phyloP scores from a whole-genome alignment of 2,329 filamentous ascomycete genomes.

The Venturia nashicola region DNA sequence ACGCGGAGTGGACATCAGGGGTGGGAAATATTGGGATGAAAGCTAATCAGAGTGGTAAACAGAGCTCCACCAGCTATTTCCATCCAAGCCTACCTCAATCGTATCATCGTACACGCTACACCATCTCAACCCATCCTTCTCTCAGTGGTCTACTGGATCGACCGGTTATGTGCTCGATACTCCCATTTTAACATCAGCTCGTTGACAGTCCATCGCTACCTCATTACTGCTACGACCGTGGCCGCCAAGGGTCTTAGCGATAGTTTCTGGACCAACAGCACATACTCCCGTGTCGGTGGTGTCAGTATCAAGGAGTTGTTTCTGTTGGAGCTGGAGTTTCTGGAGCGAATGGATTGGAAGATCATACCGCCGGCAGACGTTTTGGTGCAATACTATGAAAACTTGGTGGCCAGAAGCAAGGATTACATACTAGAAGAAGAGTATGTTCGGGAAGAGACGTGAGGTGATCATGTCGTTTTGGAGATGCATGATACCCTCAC shows the following conservation, averaged over 20 bases:
- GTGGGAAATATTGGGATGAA: background rate
- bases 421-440: slow-evolving; percentile 30
- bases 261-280: slow-evolving; percentile 96
- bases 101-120: slow-evolving; percentile 86
- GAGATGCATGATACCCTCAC: background rate
- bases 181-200: slow-evolving; percentile 94
- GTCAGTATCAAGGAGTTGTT: slow-evolving; percentile 84
- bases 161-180: slow-evolving; percentile 83
- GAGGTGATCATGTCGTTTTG: background rate
- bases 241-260: slow-evolving; percentile 93
- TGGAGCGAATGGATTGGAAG: slow-evolving; percentile 87
- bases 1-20: background rate
- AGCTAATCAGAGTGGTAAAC: slow-evolving; percentile 11
- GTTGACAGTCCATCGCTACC: slow-evolving; percentile 89
- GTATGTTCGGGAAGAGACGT: background rate
- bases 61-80: slow-evolving; percentile 79
- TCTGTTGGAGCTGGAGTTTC: slow-evolving; percentile 81
- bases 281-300: slow-evolving; percentile 86
- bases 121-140: slow-evolving; percentile 87
- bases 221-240: slow-evolving; percentile 91
- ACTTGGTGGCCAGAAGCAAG: slow-evolving; percentile 58
- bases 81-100: slow-evolving; percentile 83
- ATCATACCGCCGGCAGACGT: slow-evolving; percentile 94
- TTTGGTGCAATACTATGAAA: slow-evolving; percentile 83
- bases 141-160: slow-evolving; percentile 98